Conservation (phyloP, 2,329 filamentous ascomycete genomes). For the Venturia oleaginea region DNA sequence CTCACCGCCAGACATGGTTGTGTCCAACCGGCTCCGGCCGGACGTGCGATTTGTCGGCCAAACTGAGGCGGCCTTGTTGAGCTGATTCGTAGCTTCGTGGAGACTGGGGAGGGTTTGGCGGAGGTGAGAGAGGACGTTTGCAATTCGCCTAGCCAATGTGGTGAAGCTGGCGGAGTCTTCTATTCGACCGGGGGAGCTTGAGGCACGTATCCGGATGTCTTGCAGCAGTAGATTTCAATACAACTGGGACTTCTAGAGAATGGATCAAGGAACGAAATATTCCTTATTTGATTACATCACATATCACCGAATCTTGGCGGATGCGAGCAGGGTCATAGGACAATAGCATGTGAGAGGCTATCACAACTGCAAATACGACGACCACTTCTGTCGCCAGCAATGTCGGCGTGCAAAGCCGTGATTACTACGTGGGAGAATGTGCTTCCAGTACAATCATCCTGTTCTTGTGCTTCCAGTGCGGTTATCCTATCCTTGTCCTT, state of each 20-base stretch:
- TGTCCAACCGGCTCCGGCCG: conserved; percentile 10
- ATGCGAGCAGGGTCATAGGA: not conserved
- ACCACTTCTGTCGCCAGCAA: too few relatives aligned
- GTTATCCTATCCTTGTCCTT: too few relatives aligned
- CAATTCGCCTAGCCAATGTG: conserved; percentile 4
- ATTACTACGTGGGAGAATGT: too few relatives aligned
- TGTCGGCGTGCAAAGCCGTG: too few relatives aligned
- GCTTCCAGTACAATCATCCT: too few relatives aligned
- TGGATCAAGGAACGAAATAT: not conserved
- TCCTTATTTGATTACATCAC: not conserved
- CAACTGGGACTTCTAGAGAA: not conserved
- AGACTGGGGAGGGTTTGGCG: conserved; percentile 6
- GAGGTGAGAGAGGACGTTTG: conserved; percentile 7
- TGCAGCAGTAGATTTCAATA: not conserved
- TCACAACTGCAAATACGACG: too few relatives aligned
- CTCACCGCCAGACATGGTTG: not conserved
- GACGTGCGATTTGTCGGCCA: not conserved
- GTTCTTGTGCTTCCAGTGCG: too few relatives aligned
- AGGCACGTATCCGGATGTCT: not conserved
- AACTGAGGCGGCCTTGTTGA: not conserved
- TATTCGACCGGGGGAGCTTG: not conserved
- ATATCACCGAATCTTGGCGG: not conserved
- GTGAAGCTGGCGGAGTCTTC: not conserved
- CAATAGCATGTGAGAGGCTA: not conserved
- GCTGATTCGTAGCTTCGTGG: not conserved